phyloP scores from a whole-genome alignment of 768 basidiomycete genomes.

The Lactarius hatsudake region DNA sequence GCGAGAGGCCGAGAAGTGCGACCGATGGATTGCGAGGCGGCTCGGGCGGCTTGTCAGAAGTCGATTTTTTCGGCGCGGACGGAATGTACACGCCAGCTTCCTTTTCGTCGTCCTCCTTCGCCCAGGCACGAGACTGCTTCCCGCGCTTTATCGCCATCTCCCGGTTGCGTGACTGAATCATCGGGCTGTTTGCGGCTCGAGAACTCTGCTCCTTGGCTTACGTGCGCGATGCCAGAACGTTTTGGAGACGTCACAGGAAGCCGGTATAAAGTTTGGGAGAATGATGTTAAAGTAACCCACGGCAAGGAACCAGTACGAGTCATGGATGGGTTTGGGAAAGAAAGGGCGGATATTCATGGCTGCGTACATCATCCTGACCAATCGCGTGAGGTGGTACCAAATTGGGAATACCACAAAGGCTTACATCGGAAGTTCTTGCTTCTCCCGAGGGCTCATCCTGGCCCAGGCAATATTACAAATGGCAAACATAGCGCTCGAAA shows the following conservation, averaged over 20 bases:
- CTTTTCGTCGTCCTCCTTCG: constrained; percentile 70
- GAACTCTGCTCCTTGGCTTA: constrained; percentile 65
- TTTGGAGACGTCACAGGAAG: constrained; percentile 33
- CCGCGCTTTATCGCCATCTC: constrained; percentile 67
- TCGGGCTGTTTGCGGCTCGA: constrained; percentile 57
- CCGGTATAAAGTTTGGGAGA: constrained; percentile 70
- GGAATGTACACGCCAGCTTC: constrained; percentile 43
- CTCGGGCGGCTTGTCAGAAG: constrained; percentile 20
- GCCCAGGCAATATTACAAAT: constrained; percentile 76
- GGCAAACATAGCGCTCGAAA: constrained; percentile 73
- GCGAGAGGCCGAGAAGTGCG: constrained; percentile 73
- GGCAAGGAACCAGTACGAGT: constrained; percentile 81
- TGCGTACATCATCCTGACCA: constrained; percentile 74
- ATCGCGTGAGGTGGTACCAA: not conserved
- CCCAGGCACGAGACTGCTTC: constrained; percentile 60
- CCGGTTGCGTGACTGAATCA: constrained; percentile 58
- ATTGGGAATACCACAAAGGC: constrained; percentile 25
- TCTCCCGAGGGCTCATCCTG: constrained; percentile 40
- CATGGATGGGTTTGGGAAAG: constrained; percentile 40
- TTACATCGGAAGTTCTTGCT: constrained; percentile 55
- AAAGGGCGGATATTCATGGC: constrained; percentile 76
- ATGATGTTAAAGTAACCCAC: constrained; percentile 81
- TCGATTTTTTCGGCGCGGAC: constrained; percentile 26
- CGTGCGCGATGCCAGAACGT: constrained; percentile 77
- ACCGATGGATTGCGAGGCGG: constrained; percentile 42